Base-by-base conservation (phyloP, 306 rosid species). In the Glycine tomentella region DNA sequence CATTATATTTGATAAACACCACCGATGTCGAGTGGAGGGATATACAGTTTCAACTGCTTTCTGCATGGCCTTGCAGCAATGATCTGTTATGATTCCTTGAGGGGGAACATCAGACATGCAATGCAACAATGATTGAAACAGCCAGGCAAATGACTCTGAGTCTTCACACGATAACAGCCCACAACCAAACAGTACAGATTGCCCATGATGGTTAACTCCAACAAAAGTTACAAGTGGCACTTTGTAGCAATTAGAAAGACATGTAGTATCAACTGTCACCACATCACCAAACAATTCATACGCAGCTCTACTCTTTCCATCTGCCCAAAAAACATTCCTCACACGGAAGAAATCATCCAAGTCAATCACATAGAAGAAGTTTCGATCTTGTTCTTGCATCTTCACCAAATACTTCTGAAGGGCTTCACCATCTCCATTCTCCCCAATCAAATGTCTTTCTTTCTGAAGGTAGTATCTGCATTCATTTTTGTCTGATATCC, bases 241-340 rank as follows among this genome's bases (percentile, higher is more conserved):
- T n/a, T 76, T 76, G 81, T 82, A 69, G 45, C 20, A 58, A 67
- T 82, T 34, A 59, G 75, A 75, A 69, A 82, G 71, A 59, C 55
- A 75, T 16, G 81, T 57, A 9, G 77, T 67, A 53, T 75, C 81
- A 51, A 82, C 50, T 8, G 36, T 76, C 67, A 76, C 78, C 67
- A 82, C 85, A 50, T 82, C 85, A 74, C 85, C 85, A 36, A 82
- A 82, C 33, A 81, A 82, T 63, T 82, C 79, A 73, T 76, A 76
- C 13, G 64, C 81, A 34, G 81, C 85, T 69, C 77, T 48, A 59
- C 81, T 76, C 55, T 73, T 82, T 68, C 77, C 85, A 76, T 82
- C 81, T 13, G 85, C 77, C 85, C 85, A 82, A 20, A 75, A 82
- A 0, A 76, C 57, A 82, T 82, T 76, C 77, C 72, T 58, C 81